A percentile compares a stretch with the other conserved stretches of the same genome.
These are phyloP conservation scores for Phaffia australis DNA, from an alignment of 768 basidiomycete species.

Conservation along the genomic window DNA sequence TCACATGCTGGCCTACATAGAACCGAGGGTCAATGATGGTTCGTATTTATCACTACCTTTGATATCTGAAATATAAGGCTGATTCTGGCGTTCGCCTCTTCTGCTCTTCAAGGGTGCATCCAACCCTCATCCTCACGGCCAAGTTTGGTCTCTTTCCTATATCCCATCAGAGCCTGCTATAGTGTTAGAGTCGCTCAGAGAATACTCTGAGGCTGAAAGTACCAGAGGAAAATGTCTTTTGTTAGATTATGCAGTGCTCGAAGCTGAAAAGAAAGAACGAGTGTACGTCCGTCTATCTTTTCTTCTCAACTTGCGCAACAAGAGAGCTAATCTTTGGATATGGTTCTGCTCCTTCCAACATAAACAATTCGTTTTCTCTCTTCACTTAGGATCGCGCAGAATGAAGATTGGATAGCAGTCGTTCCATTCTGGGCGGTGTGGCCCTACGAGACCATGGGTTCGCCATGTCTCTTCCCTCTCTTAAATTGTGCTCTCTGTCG, in stretches of 20 bases:
- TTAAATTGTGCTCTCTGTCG: neutral
- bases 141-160: conserved; percentile 68
- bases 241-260: conserved; percentile 65
- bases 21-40: conserved; percentile 13
- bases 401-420: conserved; percentile 67
- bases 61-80: neutral
- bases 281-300: conserved; percentile 33
- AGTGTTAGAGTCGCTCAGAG: conserved; percentile 26
- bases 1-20: too few relatives aligned
- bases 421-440: conserved; percentile 95
- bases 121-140: conserved; percentile 88
- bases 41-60: neutral
- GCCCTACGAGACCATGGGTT: conserved; percentile 77
- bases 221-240: conserved; percentile 54
- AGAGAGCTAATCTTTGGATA: too few relatives aligned
- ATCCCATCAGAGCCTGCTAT: conserved; percentile 53
- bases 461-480: conserved; percentile 30
- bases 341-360: too few relatives aligned
- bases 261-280: conserved; percentile 50
- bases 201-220: conserved; percentile 41
- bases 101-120: conserved; percentile 56
- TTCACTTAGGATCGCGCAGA: conserved; percentile 49
- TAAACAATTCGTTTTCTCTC: too few relatives aligned
- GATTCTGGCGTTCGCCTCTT: neutral
- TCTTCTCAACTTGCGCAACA: neutral